phyloP scores from a whole-genome alignment of 768 basidiomycete species.

The Phlebiopsis gigantea region DNA sequence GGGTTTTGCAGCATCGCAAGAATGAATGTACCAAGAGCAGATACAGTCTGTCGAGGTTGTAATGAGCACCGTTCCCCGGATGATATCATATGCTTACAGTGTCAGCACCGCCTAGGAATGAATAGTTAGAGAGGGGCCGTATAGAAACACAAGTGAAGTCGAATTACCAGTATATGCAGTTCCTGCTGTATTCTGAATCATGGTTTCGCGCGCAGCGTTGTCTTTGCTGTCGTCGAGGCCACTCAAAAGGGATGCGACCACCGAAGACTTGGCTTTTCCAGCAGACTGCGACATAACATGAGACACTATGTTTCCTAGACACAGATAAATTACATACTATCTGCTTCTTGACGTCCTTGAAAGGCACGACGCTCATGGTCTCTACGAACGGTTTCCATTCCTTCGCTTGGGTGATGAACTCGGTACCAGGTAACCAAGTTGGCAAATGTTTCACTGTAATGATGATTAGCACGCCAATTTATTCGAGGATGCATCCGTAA shows the following conservation, averaged over 20 bases:
- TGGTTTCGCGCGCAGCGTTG: background rate
- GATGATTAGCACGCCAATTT: background rate
- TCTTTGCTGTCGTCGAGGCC: background rate
- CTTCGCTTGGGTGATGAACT: constrained; percentile 18
- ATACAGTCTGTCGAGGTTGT: constrained; percentile 36
- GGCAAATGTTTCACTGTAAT: constrained; percentile 17
- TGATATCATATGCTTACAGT: background rate
- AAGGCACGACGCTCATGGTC: constrained; percentile 20
- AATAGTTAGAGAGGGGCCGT: background rate
- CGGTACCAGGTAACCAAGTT: constrained; percentile 24
- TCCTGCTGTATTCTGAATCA: constrained; percentile 1
- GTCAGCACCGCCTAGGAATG: background rate
- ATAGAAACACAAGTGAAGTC: background rate
- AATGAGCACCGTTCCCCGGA: background rate
- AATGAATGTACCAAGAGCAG: constrained; percentile 50
- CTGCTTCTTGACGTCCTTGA: constrained; percentile 12
- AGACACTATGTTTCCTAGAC: background rate
- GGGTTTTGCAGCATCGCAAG: constrained; percentile 62
- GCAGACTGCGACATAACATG: background rate
- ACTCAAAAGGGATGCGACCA: background rate
- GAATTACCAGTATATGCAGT: background rate
- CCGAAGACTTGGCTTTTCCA: background rate
- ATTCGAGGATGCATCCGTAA: background rate
- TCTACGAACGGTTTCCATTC: constrained; percentile 16
- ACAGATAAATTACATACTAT: background rate